Conservation (phyloP, 2,329 filamentous ascomycete species). For the Exophiala viscosa region DNA sequence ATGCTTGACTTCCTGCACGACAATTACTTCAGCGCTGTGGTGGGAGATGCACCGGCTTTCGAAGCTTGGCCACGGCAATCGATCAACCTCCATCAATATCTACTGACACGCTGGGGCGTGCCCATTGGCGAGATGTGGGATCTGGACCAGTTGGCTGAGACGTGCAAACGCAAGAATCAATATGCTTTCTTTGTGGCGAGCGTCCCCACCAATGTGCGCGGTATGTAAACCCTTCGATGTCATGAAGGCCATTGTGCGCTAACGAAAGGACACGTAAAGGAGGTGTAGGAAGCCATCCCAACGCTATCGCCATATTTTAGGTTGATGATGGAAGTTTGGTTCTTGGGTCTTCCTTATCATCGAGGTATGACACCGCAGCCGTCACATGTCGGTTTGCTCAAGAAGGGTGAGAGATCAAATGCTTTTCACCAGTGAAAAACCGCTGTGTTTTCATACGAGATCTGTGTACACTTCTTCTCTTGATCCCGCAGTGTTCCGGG, state of each 20-base stretch:
- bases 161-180: conserved; percentile 31
- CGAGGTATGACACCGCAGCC: too few relatives aligned
- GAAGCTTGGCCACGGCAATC: conserved; percentile 56
- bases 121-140: conserved; percentile 37
- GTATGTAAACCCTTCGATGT: background rate
- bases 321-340: too few relatives aligned
- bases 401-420: too few relatives aligned
- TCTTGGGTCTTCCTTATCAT: too few relatives aligned
- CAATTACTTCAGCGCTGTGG: conserved; percentile 60
- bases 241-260: background rate
- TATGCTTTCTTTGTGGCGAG: conserved; percentile 37
- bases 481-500: too few relatives aligned
- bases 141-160: conserved; percentile 33
- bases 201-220: conserved; percentile 32
- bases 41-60: conserved; percentile 59
- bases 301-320: conserved; percentile 42
- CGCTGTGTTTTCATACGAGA: too few relatives aligned
- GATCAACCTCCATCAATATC: conserved; percentile 31
- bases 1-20: conserved; percentile 65
- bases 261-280: background rate
- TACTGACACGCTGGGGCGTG: conserved; percentile 32
- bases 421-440: too few relatives aligned
- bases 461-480: too few relatives aligned
- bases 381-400: too few relatives aligned
- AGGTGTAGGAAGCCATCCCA: conserved; percentile 40